Evolutionary conservation across 805 yeast species (phyloP), one percentile per base, ranked within the genome.

Genomic region (Candida rishiriensis): DNA sequence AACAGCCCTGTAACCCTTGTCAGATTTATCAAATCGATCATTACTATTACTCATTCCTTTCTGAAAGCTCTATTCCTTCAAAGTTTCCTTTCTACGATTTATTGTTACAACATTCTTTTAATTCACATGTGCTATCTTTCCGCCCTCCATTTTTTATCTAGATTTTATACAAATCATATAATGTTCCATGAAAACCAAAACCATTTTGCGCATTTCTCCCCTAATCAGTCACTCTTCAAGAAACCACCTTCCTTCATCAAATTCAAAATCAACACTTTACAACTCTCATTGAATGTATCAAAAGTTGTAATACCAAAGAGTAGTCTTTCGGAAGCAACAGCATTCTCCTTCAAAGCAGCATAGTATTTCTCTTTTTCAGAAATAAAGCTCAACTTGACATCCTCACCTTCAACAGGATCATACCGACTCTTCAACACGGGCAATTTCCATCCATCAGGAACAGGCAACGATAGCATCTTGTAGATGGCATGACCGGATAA

Each of bases 401-500:
- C 17, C 34, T 8, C 26, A 32, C 10, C 55, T 38, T 53, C 59
- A 35, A 45, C 52, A 10, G 39, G 39, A 2, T 51, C 36, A 28
- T 52, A 49, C 4, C 26, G 37, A 6, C 30, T 3, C 21, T 34
- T 39, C 14, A 48, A 39, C 26, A 31, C 43, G n/a, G 56, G 54
- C 8, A 45, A 18, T 14, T 40, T 32, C 17, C 34, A 35, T 65
- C 69, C 55, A 10, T 32, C 43, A 4, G 65, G 64, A 17, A 51
- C 57, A 9, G 44, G 43, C 9, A 46, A 37, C 30, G 36, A 44
- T 13, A 51, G 34, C 43, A 60, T 50, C 46, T 51, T 56, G 43
- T 56, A 53, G 17, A 61, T 34, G 34, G 58, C 54, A 18, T 49
- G 44, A 7, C 51, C 44, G 6, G 66, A 62, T 10, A 61, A 39